Conservation (phyloP, 1,139 yeast genomes). For the Spathaspora sp. region DNA sequence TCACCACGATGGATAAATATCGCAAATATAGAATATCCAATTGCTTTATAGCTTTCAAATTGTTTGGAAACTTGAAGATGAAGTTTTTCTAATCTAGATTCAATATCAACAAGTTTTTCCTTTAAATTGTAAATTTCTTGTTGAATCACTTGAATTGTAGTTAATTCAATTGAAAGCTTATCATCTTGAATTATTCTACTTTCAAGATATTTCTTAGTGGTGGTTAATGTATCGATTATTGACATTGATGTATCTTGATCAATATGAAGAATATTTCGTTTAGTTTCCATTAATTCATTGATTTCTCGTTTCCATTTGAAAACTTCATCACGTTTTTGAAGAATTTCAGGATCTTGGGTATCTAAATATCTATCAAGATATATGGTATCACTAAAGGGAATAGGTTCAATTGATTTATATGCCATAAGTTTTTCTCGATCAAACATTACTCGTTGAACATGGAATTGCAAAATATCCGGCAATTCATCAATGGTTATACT, state of each 20-base stretch:
- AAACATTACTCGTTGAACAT: slow-evolving; percentile 89
- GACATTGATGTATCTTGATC: slow-evolving; percentile 54
- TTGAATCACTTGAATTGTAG: slow-evolving; percentile 13
- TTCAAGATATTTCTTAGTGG: slow-evolving; percentile 58
- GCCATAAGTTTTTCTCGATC: slow-evolving; percentile 74
- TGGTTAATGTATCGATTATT: slow-evolving; percentile 42
- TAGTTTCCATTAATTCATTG: slow-evolving; percentile 40
- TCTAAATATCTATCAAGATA: slow-evolving; percentile 88
- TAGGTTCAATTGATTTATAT: slow-evolving; percentile 77
- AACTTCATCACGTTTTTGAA: slow-evolving; percentile 56
- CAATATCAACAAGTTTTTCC: slow-evolving; percentile 27
- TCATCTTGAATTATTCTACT: slow-evolving; percentile 29
- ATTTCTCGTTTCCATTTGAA: slow-evolving; percentile 64
- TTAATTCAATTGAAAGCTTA: slow-evolving; percentile 15
- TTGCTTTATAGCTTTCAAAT: slow-evolving; percentile 56
- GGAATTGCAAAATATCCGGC: slow-evolving; percentile 85
- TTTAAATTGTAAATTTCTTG: slow-evolving; percentile 34
- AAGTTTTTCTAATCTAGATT: slow-evolving; percentile 38
- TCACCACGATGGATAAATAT: slow-evolving; percentile 94
- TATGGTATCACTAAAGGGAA: slow-evolving; percentile 74
- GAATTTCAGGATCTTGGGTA: slow-evolving; percentile 58
- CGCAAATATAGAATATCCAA: slow-evolving; percentile 84
- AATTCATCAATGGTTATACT: slow-evolving; percentile 66
- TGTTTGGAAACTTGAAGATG: slow-evolving; percentile 53
- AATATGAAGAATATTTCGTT: slow-evolving; percentile 37